Base-by-base conservation (phyloP, 1,139 yeast genomes). In the Yamadazyma triangularis region DNA sequence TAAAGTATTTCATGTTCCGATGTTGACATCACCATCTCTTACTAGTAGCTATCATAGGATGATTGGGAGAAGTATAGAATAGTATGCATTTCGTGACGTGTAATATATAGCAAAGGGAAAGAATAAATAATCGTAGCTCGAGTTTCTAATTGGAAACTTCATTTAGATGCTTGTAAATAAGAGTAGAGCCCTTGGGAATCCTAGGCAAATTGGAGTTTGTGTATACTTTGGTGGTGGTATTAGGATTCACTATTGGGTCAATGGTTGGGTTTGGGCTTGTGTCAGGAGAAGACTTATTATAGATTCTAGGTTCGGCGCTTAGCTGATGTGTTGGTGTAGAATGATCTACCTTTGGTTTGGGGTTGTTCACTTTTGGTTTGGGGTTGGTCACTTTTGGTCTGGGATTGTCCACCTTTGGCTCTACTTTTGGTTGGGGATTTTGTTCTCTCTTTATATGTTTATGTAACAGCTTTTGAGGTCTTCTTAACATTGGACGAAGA, bases 1-100 rank as follows among this genome's bases (percentile, higher is more conserved):
- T 11, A 28, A 48, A 2, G 35, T 50, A 8, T 33, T 51, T 16
- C 68, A 62, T 36, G 36, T 61, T 11, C 67, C 69, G 0, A 29
- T 62, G 2, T 36, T 62, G 18, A 45, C 58, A 2, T 53, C 68
- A 1, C 67, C 67, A 0, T 44, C 42, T 7, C 38, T 57, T 4
- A 61, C 54, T 28, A 50, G 51, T 32, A 46, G 44, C 28, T 39
- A 49, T 32, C 48, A 38, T 32, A 12, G 7, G 13, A 21, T 25
- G 6, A 18, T 18, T 18, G n/a, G n/a, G n/a, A n/a, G n/a, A n/a
- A n/a, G n/a, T n/a, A n/a, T n/a, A n/a, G n/a, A n/a, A n/a, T n/a
- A n/a, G n/a, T n/a, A n/a, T n/a, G n/a, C n/a, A n/a, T n/a, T n/a
- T n/a, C n/a, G n/a, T n/a, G n/a, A n/a, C n/a, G n/a, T n/a, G n/a